Base-by-base conservation (phyloP, 2,329 filamentous ascomycete genomes). In the Endothia cerciana region DNA sequence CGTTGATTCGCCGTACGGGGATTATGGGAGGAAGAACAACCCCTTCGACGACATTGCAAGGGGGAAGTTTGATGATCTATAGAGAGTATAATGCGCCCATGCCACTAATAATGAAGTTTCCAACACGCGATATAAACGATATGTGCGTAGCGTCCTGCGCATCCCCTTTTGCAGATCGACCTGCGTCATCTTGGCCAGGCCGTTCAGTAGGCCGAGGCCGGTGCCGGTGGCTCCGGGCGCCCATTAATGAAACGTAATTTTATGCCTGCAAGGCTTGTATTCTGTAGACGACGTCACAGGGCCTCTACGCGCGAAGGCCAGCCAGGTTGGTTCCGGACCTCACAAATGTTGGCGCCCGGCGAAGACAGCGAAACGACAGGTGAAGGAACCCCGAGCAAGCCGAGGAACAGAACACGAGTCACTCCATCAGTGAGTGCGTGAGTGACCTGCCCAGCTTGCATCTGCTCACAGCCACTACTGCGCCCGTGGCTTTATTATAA, bases 381-480 rank as follows among this genome's bases (percentile, higher is more conserved):
- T 36, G 6, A 5, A 36, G 33, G 10, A 36, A 36, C 6, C 33
- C n/a, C 33, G 33, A 36, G 33, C 33, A 36, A 10, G 6, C 33
- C 33, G 33, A 36, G 33, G 10, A 36, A n/a, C n/a, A n/a, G n/a
- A n/a, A n/a, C n/a, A n/a, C n/a, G n/a, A n/a, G n/a, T n/a, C n/a
- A n/a, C n/a, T n/a, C n/a, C n/a, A n/a, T n/a, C 53, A 51, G 33
- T 40, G 28, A 59, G 19, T 55, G 7, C 22, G n/a, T n/a, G n/a
- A 43, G 41, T 15, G 10, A 40, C 4, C 17, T 25, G 49, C 25
- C 62, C 55, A 53, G 41, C 40, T 59, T n/a, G n/a, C n/a, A n/a
- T n/a, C n/a, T 36, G 33, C 33, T 36, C 62, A 64, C 56, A 59
- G 62, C 62, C 56, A 64, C 62, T 53, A 41, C 62, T 64, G 62